phyloP scores from a whole-genome alignment of 2,329 filamentous ascomycete species.

The Eurotiales sp. region DNA sequence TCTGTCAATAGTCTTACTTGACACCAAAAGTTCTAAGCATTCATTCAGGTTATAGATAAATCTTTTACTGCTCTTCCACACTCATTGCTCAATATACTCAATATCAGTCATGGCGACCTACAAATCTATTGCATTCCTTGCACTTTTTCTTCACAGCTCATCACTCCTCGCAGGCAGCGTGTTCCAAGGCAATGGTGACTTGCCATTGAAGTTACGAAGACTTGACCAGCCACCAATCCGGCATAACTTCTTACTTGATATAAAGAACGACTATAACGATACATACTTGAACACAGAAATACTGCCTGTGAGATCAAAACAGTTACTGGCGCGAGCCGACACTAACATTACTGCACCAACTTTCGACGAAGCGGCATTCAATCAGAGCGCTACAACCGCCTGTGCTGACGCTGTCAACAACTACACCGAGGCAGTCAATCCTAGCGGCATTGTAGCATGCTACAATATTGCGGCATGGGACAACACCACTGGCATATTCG shows the following conservation, averaged over 20 bases:
- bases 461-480: constrained; percentile 75
- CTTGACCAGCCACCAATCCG: not conserved
- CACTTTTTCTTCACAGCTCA: constrained; percentile 6
- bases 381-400: constrained; percentile 49
- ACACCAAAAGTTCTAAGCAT: too few species aligned
- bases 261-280: not conserved
- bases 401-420: constrained; percentile 56
- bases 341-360: not conserved
- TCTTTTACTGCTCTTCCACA: not conserved
- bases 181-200: constrained; percentile 1
- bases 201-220: constrained; percentile 2
- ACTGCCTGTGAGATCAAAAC: not conserved
- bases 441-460: constrained; percentile 73
- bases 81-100: not conserved
- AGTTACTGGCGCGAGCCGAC: not conserved
- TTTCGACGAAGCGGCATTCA: constrained; percentile 24
- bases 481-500: constrained; percentile 61
- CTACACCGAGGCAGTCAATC: constrained; percentile 59
- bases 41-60: too few species aligned
- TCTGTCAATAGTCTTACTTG: too few species aligned
- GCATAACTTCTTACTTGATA: not conserved
- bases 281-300: not conserved
- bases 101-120: constrained; percentile 2
- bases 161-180: not conserved
- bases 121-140: not conserved